These are phyloP conservation scores for Coniferiporia sulphurascens DNA, from an alignment of 1,284 basidiomycete genomes.

Conservation along the genomic window DNA sequence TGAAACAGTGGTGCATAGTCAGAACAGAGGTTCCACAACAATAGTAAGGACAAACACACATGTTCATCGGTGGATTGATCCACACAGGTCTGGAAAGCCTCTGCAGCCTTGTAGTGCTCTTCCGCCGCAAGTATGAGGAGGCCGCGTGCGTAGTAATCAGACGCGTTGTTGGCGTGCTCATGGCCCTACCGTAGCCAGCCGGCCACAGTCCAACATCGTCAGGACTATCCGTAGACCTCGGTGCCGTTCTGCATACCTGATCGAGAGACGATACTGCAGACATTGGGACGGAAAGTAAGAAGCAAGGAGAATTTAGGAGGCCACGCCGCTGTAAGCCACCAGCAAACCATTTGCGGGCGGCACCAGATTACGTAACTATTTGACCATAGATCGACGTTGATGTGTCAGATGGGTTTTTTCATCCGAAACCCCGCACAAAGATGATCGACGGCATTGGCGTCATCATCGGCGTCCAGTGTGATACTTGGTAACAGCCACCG, in stretches of 20 bases:
- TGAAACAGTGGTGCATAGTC: slow-evolving; percentile 26
- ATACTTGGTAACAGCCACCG: no score
- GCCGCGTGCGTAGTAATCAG: slow-evolving; percentile 59
- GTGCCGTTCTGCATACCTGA: slow-evolving; percentile 9
- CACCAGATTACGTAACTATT: background rate
- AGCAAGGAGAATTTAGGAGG: background rate
- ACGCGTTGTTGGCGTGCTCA: slow-evolving; percentile 74
- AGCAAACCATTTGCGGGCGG: background rate
- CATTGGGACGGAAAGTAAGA: slow-evolving; percentile 2
- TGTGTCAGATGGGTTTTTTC: background rate
- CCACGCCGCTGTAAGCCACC: background rate
- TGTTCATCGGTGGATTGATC: slow-evolving; percentile 67
- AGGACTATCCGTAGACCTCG: background rate
- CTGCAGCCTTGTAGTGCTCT: slow-evolving; percentile 61
- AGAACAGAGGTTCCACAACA: slow-evolving; percentile 13
- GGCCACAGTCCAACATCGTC: background rate
- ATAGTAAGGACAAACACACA: slow-evolving; percentile 36
- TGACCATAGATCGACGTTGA: background rate
- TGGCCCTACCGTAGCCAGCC: slow-evolving; percentile 51
- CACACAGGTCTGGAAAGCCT: slow-evolving; percentile 63
- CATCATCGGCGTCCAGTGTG: background rate
- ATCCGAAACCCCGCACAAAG: background rate
- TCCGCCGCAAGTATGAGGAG: slow-evolving; percentile 64
- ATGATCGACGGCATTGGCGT: no score
- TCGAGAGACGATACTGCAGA: slow-evolving; percentile 12